Percentiles rank a stretch among this genome's conserved stretches.
Conservation (phyloP, 2,329 filamentous ascomycete genomes). For the Neophaeococcomyces aloes region DNA sequence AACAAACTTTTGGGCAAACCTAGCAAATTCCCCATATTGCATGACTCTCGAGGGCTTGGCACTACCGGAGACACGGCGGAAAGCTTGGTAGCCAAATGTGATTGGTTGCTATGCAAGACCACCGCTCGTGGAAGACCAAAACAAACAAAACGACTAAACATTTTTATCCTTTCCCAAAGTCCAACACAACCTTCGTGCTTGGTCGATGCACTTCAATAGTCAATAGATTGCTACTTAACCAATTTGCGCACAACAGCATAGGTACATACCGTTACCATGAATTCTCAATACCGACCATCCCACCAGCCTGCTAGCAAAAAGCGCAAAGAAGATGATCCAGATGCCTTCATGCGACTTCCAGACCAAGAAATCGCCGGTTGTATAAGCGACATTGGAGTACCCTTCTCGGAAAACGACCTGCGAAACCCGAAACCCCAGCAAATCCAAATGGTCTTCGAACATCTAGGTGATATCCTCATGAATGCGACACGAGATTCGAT, state of each 20-base stretch:
- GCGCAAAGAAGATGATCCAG: conserved; percentile 48
- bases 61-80: too few relatives aligned
- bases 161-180: too few relatives aligned
- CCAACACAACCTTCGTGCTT: not conserved
- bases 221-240: not conserved
- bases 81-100: not conserved
- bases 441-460: conserved; percentile 96
- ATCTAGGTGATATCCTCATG: conserved; percentile 88
- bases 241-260: too few relatives aligned
- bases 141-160: conserved; percentile 1
- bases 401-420: conserved; percentile 74
- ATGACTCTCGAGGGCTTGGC: too few relatives aligned
- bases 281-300: conserved; percentile 38
- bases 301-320: conserved; percentile 38
- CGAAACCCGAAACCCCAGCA: conserved; percentile 89
- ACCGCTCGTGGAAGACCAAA: not conserved
- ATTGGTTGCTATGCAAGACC: conserved; percentile 2
- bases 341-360: conserved; percentile 48
- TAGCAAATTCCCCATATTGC: too few relatives aligned
- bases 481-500: conserved; percentile 89
- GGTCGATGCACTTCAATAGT: not conserved
- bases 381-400: conserved; percentile 92
- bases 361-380: conserved; percentile 83
- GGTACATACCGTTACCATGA: conserved; percentile 35
- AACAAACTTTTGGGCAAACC: too few relatives aligned